Conservation (phyloP, 768 basidiomycete species). For the Auriscalpium microsporum region DNA sequence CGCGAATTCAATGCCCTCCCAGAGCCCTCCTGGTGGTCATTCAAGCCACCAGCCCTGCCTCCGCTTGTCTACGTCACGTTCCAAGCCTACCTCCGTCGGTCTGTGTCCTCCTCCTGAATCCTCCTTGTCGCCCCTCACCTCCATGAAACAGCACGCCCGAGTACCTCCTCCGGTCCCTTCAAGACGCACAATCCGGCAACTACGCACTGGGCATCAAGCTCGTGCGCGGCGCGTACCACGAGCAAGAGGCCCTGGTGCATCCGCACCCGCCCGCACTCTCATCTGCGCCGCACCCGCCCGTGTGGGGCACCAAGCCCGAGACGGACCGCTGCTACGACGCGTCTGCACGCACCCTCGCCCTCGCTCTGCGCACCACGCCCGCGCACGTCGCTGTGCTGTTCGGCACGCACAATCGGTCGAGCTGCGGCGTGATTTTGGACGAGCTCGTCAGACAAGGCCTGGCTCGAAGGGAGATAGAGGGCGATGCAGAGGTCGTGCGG, state of each 20-base stretch:
- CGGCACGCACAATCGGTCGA: conserved; percentile 80
- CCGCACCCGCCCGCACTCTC: conserved; percentile 24
- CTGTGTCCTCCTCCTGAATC: conserved; percentile 4
- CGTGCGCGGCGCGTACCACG: conserved; percentile 88
- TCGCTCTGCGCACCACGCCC: conserved; percentile 42
- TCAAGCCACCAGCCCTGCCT: neutral
- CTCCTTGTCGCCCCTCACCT: neutral
- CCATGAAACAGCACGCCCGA: conserved; percentile 43
- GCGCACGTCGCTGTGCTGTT: conserved; percentile 62
- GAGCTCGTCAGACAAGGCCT: conserved; percentile 52
- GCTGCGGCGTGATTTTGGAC: conserved; percentile 51
- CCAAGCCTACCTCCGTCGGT: conserved; percentile 83
- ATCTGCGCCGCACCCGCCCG: conserved; percentile 51
- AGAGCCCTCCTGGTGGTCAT: conserved; percentile 5
- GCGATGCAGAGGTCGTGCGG: conserved; percentile 19
- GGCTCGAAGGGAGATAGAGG: conserved; percentile 23
- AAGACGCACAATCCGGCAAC: conserved; percentile 52
- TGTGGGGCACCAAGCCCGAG: conserved; percentile 57
- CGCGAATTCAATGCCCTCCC: conserved; percentile 58
- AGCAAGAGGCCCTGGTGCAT: conserved; percentile 57
- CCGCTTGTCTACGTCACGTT: conserved; percentile 81
- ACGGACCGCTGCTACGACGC: conserved; percentile 70
- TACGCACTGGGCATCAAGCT: conserved; percentile 87
- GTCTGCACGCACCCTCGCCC: conserved; percentile 50
- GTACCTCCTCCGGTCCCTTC: conserved; percentile 58